Percentiles rank a stretch among this genome's conserved stretches.
phyloP scores from a whole-genome alignment of 1,284 basidiomycete genomes.

The Sporisorium iseilematis-ciliati region DNA sequence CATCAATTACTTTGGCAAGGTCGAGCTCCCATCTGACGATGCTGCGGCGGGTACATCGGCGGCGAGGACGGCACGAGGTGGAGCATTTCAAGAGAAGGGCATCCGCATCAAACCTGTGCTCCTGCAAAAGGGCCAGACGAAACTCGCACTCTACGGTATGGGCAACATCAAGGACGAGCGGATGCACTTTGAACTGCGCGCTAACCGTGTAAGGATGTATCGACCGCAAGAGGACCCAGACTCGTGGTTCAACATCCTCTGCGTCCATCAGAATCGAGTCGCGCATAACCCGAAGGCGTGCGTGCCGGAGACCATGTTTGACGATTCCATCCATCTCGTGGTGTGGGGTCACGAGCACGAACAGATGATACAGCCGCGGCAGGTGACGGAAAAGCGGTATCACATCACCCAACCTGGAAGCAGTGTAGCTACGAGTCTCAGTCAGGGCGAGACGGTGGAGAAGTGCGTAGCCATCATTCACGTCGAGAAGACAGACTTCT shows the following conservation, averaged over 20 bases:
- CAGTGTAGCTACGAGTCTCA: slow-evolving; percentile 86
- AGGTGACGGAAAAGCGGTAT: slow-evolving; percentile 90
- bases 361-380: slow-evolving; percentile 89
- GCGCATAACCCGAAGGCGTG: slow-evolving; percentile 91
- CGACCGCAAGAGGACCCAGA: slow-evolving; percentile 84
- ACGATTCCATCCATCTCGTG: slow-evolving; percentile 91
- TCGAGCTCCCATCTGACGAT: slow-evolving; percentile 71
- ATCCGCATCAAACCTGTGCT: slow-evolving; percentile 91
- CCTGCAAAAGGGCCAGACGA: slow-evolving; percentile 86
- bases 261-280: slow-evolving; percentile 96
- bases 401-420: slow-evolving; percentile 94
- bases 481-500: slow-evolving; percentile 81
- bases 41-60: slow-evolving; percentile 27
- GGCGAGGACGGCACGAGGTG: slow-evolving; percentile 68
- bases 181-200: slow-evolving; percentile 93
- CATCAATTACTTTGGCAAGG: slow-evolving; percentile 96
- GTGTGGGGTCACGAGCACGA: slow-evolving; percentile 99
- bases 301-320: slow-evolving; percentile 96
- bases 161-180: slow-evolving; percentile 96
- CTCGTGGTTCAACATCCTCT: slow-evolving; percentile 91
- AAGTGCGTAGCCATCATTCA: slow-evolving; percentile 71
- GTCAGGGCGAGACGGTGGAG: slow-evolving; percentile 58
- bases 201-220: slow-evolving; percentile 94
- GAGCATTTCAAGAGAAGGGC: slow-evolving; percentile 77
- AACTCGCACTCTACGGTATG: slow-evolving; percentile 90